These are phyloP conservation scores for Castanea crenata DNA, from an alignment of 306 rosid species.

Conservation along the genomic window DNA sequence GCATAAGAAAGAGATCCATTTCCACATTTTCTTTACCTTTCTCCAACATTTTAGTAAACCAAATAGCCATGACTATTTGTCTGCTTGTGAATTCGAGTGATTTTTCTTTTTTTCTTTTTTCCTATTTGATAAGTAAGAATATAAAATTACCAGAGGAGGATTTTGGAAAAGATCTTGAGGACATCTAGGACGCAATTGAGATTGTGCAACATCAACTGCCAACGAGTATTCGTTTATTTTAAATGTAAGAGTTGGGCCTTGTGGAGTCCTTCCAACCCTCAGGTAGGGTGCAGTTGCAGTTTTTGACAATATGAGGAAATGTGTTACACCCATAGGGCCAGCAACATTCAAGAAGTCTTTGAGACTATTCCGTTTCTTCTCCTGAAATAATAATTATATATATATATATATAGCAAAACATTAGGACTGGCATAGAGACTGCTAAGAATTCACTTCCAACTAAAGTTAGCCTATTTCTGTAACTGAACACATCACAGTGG, in stretches of 20 bases:
- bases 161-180: slow-evolving; percentile 88
- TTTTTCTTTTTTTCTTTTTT: too few relatives aligned
- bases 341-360: slow-evolving; percentile 89
- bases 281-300: slow-evolving; percentile 67
- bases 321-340: slow-evolving; percentile 97
- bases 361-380: slow-evolving; percentile 81
- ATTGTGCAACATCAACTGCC: slow-evolving; percentile 72
- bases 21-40: background rate
- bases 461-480: background rate
- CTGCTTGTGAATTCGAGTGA: background rate
- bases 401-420: too few relatives aligned
- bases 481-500: background rate
- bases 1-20: background rate
- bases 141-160: slow-evolving; percentile 74
- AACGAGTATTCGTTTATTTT: slow-evolving; percentile 75
- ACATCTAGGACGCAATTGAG: slow-evolving; percentile 85
- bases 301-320: slow-evolving; percentile 91
- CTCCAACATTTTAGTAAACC: slow-evolving; percentile 7
- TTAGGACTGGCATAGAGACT: background rate
- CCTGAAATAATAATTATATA: slow-evolving; percentile 46
- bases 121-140: background rate
- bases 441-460: background rate
- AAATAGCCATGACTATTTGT: background rate
- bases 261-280: slow-evolving; percentile 92
- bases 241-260: slow-evolving; percentile 91